Percentiles rank a stretch among this genome's conserved stretches.
Conservation (phyloP, 257 asterid species). For the Solanum tarijense region DNA sequence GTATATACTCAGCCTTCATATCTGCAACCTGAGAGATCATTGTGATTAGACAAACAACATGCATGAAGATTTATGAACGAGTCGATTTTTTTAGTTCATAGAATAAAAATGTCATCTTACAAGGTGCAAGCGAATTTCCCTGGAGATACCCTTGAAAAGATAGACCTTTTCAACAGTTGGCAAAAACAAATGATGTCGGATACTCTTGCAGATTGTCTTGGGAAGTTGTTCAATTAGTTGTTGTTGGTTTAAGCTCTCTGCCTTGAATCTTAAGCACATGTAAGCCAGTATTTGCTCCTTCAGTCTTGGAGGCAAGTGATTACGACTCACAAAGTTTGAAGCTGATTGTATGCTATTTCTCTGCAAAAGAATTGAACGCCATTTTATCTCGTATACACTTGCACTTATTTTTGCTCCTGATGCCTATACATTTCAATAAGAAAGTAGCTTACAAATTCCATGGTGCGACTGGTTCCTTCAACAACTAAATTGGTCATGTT, state of each 20-base stretch:
- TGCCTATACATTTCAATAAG: not conserved
- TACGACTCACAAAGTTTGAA: conserved; percentile 66
- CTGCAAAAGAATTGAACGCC: conserved; percentile 16
- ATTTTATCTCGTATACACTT: not conserved
- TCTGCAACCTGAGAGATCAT: conserved; percentile 51
- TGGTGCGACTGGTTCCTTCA: conserved; percentile 85
- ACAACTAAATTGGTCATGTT: conserved; percentile 95
- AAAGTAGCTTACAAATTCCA: conserved; percentile 68
- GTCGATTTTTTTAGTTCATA: not conserved
- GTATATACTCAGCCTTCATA: conserved; percentile 79
- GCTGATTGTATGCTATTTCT: conserved; percentile 82
- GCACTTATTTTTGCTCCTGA: not conserved
- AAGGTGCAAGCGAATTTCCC: conserved; percentile 47
- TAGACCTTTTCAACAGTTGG: conserved; percentile 63
- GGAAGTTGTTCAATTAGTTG: conserved; percentile 82
- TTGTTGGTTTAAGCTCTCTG: conserved; percentile 85
- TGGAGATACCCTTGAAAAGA: conserved; percentile 71
- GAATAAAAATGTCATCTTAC: conserved; percentile 19
- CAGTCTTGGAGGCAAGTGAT: conserved; percentile 64
- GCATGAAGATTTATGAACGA: not conserved
- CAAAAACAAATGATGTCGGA: conserved; percentile 64
- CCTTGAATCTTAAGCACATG: conserved; percentile 80
- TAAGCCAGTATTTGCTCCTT: conserved; percentile 79
- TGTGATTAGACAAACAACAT: not conserved
- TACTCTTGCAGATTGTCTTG: conserved; percentile 59